phyloP scores from a whole-genome alignment of 441 rosid genomes.

The Populus hybrid region DNA sequence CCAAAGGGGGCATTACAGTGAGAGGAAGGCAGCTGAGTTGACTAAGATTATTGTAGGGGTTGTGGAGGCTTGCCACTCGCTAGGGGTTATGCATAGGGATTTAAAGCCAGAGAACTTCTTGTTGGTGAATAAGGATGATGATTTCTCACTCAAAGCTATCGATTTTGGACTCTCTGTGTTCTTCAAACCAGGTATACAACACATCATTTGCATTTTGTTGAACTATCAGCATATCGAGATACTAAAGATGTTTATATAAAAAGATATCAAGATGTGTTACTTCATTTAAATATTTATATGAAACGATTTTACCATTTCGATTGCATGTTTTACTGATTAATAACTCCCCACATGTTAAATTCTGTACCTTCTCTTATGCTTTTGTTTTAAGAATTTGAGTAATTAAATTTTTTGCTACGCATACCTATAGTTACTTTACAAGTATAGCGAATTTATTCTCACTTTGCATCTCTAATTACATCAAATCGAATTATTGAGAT shows the following conservation, averaged over 20 bases:
- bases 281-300: background rate
- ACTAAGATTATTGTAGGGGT: conserved; percentile 89
- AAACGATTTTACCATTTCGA: background rate
- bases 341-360: background rate
- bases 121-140: conserved; percentile 94
- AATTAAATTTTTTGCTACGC: background rate
- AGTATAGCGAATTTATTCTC: background rate
- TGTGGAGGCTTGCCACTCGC: conserved; percentile 92
- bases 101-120: conserved; percentile 68
- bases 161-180: conserved; percentile 97
- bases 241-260: background rate
- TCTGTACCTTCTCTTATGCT: background rate
- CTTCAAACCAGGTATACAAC: conserved; percentile 80
- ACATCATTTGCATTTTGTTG: background rate
- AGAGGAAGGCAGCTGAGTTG: conserved; percentile 93
- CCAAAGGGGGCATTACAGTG: conserved; percentile 90
- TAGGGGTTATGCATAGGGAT: conserved; percentile 60
- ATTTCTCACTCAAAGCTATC: conserved; percentile 95
- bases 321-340: background rate
- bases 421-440: background rate
- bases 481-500: background rate
- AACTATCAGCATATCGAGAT: background rate
- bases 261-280: background rate
- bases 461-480: background rate
- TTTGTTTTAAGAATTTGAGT: background rate